Conservation (phyloP, 2,329 filamentous ascomycete genomes). For the Chlorencoelia australis region DNA sequence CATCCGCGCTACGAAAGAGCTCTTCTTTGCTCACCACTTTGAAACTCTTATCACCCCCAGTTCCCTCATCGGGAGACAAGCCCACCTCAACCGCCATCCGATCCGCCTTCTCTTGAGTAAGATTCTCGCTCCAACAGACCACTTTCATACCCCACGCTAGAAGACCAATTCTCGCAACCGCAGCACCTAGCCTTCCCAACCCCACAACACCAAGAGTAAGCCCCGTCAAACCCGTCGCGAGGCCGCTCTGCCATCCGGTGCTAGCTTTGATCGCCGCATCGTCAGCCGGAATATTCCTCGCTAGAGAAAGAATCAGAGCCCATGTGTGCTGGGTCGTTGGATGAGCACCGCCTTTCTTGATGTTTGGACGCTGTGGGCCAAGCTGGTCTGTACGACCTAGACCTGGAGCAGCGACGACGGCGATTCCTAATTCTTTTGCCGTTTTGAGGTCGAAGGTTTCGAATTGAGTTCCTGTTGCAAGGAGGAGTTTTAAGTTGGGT, state of each 20-base stretch:
- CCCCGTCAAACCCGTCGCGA: conserved; percentile 52
- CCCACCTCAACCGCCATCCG: conserved; percentile 49
- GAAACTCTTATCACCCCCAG: conserved; percentile 48
- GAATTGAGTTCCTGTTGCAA: conserved; percentile 63
- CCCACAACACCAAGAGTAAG: conserved; percentile 62
- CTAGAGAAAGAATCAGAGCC: conserved; percentile 55
- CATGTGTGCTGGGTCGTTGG: conserved; percentile 60
- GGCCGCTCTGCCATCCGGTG: conserved; percentile 58
- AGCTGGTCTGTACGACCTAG: conserved; percentile 20
- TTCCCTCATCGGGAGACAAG: conserved; percentile 40
- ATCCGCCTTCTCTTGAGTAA: conserved; percentile 66
- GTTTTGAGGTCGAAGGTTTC: conserved; percentile 54
- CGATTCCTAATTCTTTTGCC: conserved; percentile 45
- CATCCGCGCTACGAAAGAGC: conserved; percentile 52
- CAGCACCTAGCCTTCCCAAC: conserved; percentile 59
- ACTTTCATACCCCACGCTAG: conserved; percentile 68
- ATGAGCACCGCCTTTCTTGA: conserved; percentile 32
- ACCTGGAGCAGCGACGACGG: conserved; percentile 50
- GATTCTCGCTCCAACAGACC: conserved; percentile 65
- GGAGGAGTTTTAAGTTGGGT: conserved; percentile 61
- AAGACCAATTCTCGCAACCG: conserved; percentile 58
- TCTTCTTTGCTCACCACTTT: conserved; percentile 53
- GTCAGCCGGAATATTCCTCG: conserved; percentile 57
- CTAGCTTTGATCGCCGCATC: conserved; percentile 56
- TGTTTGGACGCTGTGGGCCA: conserved; percentile 5